A percentile compares a stretch with the other conserved stretches of the same genome.
These are phyloP conservation scores for Calonectria leucothoes DNA, from an alignment of 2,329 filamentous ascomycete genomes.

Conservation along the genomic window DNA sequence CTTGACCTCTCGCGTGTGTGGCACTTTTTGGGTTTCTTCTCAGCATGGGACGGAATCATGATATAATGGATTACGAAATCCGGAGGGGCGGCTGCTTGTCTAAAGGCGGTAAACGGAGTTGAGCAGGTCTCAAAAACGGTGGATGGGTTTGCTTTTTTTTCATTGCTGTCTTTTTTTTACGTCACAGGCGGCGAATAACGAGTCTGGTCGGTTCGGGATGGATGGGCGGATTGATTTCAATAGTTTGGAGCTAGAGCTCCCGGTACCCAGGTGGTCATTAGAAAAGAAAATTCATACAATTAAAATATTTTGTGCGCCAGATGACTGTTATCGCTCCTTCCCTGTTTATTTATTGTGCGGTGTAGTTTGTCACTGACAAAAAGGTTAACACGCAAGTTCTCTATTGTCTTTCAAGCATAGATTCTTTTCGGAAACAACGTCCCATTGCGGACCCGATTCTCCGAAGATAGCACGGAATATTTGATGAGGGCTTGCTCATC, in stretches of 20 bases:
- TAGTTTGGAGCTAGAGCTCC: slow-evolving; percentile 14
- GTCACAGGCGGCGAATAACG: not conserved
- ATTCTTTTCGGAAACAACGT: not conserved
- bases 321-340: not conserved
- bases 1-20: not conserved
- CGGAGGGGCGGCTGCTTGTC: slow-evolving; percentile 12
- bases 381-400: too few species aligned
- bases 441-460: not conserved
- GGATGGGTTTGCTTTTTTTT: slow-evolving; percentile 18
- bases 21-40: slow-evolving; percentile 12
- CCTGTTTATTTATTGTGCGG: not conserved
- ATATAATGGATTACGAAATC: slow-evolving; percentile 19
- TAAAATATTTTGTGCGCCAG: slow-evolving; percentile 1
- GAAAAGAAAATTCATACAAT: slow-evolving; percentile 18
- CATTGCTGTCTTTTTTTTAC: slow-evolving; percentile 11
- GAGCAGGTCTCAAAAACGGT: slow-evolving; percentile 13
- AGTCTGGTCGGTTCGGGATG: slow-evolving; percentile 2
- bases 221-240: slow-evolving; percentile 10
- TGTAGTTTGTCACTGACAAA: too few species aligned
- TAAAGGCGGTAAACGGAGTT: slow-evolving; percentile 12
- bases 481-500: not conserved
- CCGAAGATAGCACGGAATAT: not conserved
- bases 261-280: slow-evolving; percentile 11
- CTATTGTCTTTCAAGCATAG: not conserved
- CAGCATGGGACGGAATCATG: slow-evolving; percentile 19